phyloP scores from a whole-genome alignment of 192 early-diverging fungal genomes.

The Backusella mclennaniae region DNA sequence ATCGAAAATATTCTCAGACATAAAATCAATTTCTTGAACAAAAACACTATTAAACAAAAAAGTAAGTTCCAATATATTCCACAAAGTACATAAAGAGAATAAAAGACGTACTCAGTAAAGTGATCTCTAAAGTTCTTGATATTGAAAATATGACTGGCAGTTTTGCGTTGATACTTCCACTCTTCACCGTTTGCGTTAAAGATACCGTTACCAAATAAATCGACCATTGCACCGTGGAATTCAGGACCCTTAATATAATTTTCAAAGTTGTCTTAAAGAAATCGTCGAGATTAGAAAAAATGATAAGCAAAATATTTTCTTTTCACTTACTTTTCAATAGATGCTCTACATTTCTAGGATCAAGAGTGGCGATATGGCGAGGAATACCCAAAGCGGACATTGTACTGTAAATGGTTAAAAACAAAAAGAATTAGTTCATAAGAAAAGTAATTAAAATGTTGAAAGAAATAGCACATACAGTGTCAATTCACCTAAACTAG shows the following conservation, averaged over 20 bases:
- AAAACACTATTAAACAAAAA: slow-evolving; percentile 30
- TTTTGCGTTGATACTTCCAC: slow-evolving; percentile 64
- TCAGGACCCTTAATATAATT: slow-evolving; percentile 45
- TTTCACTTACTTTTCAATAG: slow-evolving; percentile 34
- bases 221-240: slow-evolving; percentile 46
- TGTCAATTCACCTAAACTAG: neutral
- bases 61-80: neutral
- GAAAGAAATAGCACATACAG: slow-evolving; percentile 11
- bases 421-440: neutral
- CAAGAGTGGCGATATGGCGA: slow-evolving; percentile 29
- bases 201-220: slow-evolving; percentile 66
- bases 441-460: neutral
- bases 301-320: neutral
- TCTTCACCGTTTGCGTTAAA: slow-evolving; percentile 70
- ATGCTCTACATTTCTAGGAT: slow-evolving; percentile 39
- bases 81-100: too few species aligned
- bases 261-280: slow-evolving; percentile 33
- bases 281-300: neutral
- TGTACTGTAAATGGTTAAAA: slow-evolving; percentile 11
- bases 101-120: slow-evolving; percentile 33
- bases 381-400: slow-evolving; percentile 35
- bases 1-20: slow-evolving; percentile 30
- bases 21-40: slow-evolving; percentile 32
- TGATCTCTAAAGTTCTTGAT: slow-evolving; percentile 41
- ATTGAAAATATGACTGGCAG: slow-evolving; percentile 36